Base-by-base conservation (phyloP, 78 protist genomes). In the Dictyostelium brefeldianum region DNA sequence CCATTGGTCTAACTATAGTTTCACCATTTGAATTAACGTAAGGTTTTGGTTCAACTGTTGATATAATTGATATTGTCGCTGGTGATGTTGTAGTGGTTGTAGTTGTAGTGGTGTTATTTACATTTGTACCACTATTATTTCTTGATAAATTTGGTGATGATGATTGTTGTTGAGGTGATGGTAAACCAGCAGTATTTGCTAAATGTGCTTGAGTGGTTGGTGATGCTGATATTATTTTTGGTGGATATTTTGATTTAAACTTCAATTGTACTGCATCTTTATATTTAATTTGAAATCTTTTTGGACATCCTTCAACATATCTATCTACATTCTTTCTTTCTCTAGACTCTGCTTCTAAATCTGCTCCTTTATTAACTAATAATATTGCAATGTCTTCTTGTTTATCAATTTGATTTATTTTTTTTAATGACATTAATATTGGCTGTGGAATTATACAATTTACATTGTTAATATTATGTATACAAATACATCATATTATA, bases 371-470 rank as follows among this genome's bases (percentile, higher is more conserved):
- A 47, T 36, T 75, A 73, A 85, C 53, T n/a, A 85, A 75, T 36
- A 59, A 17, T n/a, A 85, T 74, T 57, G 70, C 74, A 50, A 85
- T 74, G 57, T 85, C 92, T 15, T 85, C 92, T 75, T 85, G 92
- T 75, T 85, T 85, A 31, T 85, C 92, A 4, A 10, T 1, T 74
- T 41, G 2, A 43, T 31, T 43, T 9, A 51, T 46, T 75, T n/a
- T 51, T 62, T 59, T 85, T 74, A 71, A 75, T 46, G 92, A 71
- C 47, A 62, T 41, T 43, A 85, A 41, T 36, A 85, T 54, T 54
- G 92, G 83, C 92, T 85, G 43, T 20, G 43, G n/a, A n/a, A n/a
- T n/a, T n/a, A n/a, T n/a, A n/a, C n/a, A n/a, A n/a, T n/a, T n/a
- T n/a, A n/a, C n/a, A n/a, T n/a, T n/a, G n/a, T n/a, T n/a, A n/a